A percentile compares a stretch with the other conserved stretches of the same genome.
These are phyloP conservation scores for Dactylonectria macrodidyma DNA, from an alignment of 2,329 filamentous ascomycete genomes.

Conservation along the genomic window DNA sequence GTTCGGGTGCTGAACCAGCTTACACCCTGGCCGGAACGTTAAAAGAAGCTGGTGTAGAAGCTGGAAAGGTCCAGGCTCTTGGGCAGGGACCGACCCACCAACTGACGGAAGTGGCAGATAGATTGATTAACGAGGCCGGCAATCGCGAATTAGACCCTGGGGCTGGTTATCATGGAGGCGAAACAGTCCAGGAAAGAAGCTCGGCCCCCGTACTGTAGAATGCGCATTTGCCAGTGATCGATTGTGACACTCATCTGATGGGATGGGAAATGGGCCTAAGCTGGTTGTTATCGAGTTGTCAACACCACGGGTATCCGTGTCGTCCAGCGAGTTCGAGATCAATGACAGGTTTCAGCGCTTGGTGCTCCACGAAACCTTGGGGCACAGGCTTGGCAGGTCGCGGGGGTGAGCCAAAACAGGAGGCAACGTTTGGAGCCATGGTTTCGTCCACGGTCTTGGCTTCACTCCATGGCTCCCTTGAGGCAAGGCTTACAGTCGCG, in stretches of 20 bases:
- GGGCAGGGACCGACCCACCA: constrained; percentile 28
- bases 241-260: constrained; percentile 7
- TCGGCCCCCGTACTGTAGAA: not conserved
- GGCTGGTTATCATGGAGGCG: not conserved
- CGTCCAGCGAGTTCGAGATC: constrained; percentile 13
- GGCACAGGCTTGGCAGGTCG: constrained; percentile 18
- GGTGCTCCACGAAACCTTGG: constrained; percentile 22
- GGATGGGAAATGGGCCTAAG: not conserved
- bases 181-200: not conserved
- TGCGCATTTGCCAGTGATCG: constrained; percentile 5
- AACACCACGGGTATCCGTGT: constrained; percentile 15
- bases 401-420: constrained; percentile 22
- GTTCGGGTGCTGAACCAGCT: not conserved
- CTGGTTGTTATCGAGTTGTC: constrained; percentile 18
- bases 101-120: constrained; percentile 20
- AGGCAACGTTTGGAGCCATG: constrained; percentile 29
- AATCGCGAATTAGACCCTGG: constrained; percentile 23
- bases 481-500: constrained; percentile 18
- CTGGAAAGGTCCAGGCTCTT: constrained; percentile 33
- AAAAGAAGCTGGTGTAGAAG: constrained; percentile 36
- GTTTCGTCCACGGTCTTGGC: constrained; percentile 24
- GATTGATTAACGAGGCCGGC: constrained; percentile 35
- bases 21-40: constrained; percentile 30
- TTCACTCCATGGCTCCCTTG: constrained; percentile 15
- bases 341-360: constrained; percentile 16